Evolutionary conservation across 208 protist genomes (phyloP), one percentile per base, ranked within the genome.

Genomic region (Crithidia expoeki): DNA sequence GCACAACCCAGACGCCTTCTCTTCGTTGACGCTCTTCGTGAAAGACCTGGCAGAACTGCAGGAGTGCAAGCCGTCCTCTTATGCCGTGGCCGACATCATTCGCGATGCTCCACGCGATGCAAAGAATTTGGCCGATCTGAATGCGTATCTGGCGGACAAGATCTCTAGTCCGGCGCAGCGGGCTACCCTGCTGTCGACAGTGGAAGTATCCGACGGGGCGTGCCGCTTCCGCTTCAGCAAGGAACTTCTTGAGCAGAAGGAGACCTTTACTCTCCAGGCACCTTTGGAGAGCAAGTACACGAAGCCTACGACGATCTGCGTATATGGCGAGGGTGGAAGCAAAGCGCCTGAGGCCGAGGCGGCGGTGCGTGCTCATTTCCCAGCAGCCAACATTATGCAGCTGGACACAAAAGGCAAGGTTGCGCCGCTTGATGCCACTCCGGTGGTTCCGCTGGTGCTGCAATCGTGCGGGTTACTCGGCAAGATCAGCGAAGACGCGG

Each of bases 21-120:
- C 78, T 32, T 79, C 79, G n/a, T 59, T 92, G 16, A 80, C 71
- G 4, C 82, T 96, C 12, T 81, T 94, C 62, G 85, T 94, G 10
- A 82, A 81, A 11, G 36, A 79, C 2, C 42, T 83, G 12, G 62
- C 66, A 16, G 72, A 93, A 44, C 61, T 96, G 27, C 73, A 76
- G 30, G 23, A 49, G 16, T 90, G 81, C 66, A 53, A 81, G 21
- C 83, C 83, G 2, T 49, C 51, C 25, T 27, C 63, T 0, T 83
- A 90, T 58, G 23, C 51, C 5, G 12, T 80, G 0, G 76, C 68
- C 10, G 65, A 79, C 0, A 52, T 86, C 14, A 46, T 94, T 38
- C 42, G 50, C 4, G n/a, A 44, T 16, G 65, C 78, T 9, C 75
- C 83, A 3, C 32, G 42, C n/a, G 63, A 68, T 1, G 64, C 74